Evolutionary conservation across 2,329 filamentous ascomycete species (phyloP), one percentile per base, ranked within the genome.

Genomic region (Drechslerella dactyloides): DNA sequence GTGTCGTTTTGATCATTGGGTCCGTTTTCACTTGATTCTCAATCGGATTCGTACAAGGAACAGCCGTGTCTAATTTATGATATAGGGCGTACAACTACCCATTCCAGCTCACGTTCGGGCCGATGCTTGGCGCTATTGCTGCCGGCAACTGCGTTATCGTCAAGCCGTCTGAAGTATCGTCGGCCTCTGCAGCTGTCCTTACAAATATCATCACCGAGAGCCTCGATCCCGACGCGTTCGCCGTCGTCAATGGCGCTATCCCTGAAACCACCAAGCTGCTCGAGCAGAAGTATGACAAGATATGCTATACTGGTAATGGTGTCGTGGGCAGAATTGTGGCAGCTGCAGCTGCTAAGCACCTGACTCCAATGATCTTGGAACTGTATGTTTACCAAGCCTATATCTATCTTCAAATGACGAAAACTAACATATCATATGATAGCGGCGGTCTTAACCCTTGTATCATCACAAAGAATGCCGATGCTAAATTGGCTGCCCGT

Each of bases 201-300:
- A 87, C 90, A 82, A 89, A 90, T 81, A 85, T 97, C 75, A 80
- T 97, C 54, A 85, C 89, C 77, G 84, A 86, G 44, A 85, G 85
- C 42, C 87, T 99, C 59, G 94, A 97, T 78, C 85, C 87, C 1
- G 85, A 86, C 15, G 88, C 87, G 76, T 97, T 91, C 80, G 82
- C 83, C 37, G 85, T 91, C 68, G 83, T 97, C 75, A 94, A 97
- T 79, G 94, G 94, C 70, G 87, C 83, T 27, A 81, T 96, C 19
- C 84, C 88, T 2, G 91, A 96, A 83, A 92, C 90, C 2, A 91
- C 90, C 51, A 87, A 87, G 11, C 82, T 97, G 50, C 85, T 99
- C 35, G 87, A 93, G 66, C 86, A 92, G 82, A 93, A 93, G 80
- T 99, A 93, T 89, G 93, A 96, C 82, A 97, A 97, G 85, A 96